phyloP scores from a whole-genome alignment of 2,329 filamentous ascomycete genomes.

The Gaeumannomyces tritici region DNA sequence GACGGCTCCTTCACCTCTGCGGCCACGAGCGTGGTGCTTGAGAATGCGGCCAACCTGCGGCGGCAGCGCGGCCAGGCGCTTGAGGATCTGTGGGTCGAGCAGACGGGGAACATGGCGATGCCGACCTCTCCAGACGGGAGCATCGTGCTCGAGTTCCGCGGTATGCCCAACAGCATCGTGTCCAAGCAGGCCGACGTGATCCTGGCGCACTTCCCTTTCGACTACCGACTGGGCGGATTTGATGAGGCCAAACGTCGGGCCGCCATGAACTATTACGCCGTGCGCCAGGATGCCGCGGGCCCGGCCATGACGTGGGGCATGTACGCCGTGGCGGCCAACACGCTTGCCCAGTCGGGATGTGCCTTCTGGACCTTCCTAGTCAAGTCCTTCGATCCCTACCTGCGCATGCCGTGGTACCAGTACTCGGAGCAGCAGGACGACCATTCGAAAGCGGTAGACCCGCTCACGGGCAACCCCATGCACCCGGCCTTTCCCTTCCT shows the following conservation, averaged over 20 bases:
- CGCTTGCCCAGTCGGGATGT: slow-evolving; percentile 57
- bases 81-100: slow-evolving; percentile 6
- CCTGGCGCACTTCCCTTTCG: slow-evolving; percentile 53
- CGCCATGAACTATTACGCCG: slow-evolving; percentile 17
- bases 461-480: slow-evolving; percentile 29
- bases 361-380: slow-evolving; percentile 58
- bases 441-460: slow-evolving; percentile 44
- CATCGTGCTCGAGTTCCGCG: slow-evolving; percentile 55
- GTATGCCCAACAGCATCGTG: slow-evolving; percentile 54
- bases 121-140: slow-evolving; percentile 10
- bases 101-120: slow-evolving; percentile 8
- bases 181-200: slow-evolving; percentile 66
- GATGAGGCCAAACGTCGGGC: slow-evolving; percentile 29
- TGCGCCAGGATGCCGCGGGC: slow-evolving; percentile 38
- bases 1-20: slow-evolving; percentile 7
- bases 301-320: slow-evolving; percentile 68
- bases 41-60: slow-evolving; percentile 5
- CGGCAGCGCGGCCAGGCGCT: slow-evolving; percentile 4
- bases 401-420: slow-evolving; percentile 58
- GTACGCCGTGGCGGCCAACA: slow-evolving; percentile 57
- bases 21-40: slow-evolving; percentile 6
- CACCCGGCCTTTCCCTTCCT: slow-evolving; percentile 64
- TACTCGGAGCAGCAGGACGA: slow-evolving; percentile 61
- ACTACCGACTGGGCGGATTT: slow-evolving; percentile 26
- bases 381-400: slow-evolving; percentile 53